Conservation (phyloP, 768 basidiomycete species). For the Amanita pallidorosea region DNA sequence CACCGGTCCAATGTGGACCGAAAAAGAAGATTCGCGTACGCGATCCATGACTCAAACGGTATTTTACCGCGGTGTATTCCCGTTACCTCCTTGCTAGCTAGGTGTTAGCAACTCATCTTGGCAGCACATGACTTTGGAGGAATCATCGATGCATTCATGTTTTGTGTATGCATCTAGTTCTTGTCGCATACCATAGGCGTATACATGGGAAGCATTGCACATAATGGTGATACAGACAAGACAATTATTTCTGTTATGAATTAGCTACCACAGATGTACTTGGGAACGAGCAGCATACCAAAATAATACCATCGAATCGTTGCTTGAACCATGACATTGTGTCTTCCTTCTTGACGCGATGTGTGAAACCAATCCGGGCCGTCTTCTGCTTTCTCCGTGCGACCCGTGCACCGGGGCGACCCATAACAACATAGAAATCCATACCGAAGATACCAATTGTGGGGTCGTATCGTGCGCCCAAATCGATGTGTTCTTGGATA, state of each 20-base stretch:
- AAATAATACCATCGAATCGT: slow-evolving; percentile 95
- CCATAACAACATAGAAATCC: slow-evolving; percentile 99
- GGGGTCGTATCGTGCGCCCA: slow-evolving; percentile 98
- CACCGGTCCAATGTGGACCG: slow-evolving; percentile 27
- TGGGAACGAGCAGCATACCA: slow-evolving; percentile 39
- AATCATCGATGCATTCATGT: too few relatives aligned
- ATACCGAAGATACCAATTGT: slow-evolving; percentile 99
- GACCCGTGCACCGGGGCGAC: slow-evolving; percentile 87
- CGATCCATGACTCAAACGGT: slow-evolving; percentile 2
- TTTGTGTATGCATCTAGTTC: background rate
- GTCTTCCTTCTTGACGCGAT: slow-evolving; percentile 93
- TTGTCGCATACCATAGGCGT: slow-evolving; percentile 9
- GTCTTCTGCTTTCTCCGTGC: slow-evolving; percentile 85
- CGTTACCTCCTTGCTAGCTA: background rate
- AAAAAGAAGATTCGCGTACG: slow-evolving; percentile 16
- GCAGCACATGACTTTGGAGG: too few relatives aligned
- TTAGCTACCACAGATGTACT: slow-evolving; percentile 1
- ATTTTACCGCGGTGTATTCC: background rate
- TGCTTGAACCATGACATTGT: slow-evolving; percentile 99
- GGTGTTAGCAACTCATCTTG: background rate
- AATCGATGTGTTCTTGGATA: slow-evolving; percentile 98
- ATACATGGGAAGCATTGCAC: slow-evolving; percentile 17
- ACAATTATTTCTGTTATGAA: slow-evolving; percentile 21
- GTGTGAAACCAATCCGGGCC: slow-evolving; percentile 76
- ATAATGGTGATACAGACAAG: slow-evolving; percentile 9